Evolutionary conservation across 2,329 filamentous ascomycete genomes (phyloP), one percentile per base, ranked within the genome.

Genomic region (Akanthomyces muscarius): DNA sequence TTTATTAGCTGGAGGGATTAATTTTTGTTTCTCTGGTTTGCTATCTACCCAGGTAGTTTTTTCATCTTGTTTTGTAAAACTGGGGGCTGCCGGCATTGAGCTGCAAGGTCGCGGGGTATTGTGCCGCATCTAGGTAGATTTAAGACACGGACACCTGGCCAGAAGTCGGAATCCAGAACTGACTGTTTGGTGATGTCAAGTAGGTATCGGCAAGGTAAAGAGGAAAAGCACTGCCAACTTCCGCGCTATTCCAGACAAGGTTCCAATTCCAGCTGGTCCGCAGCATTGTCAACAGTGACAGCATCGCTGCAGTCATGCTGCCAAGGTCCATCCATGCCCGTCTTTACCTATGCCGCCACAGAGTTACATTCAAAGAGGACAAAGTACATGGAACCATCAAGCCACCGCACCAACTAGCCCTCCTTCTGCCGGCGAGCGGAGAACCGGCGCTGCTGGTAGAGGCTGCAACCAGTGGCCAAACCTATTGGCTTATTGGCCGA

Each of bases 401-500:
- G 56, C 56, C 56, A 59, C 56, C 55, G 42, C 53, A 44, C 30
- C 16, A 50, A 30, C 47, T 53, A 38, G 21, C 28, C n/a, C 10
- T 50, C 56, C 21, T 50, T 30, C 56, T 59, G 57, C 47, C 25
- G 57, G 47, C 57, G 33, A 60, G 57, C 57, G 47, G 56, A 60
- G 48, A 51, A 59, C 5, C 21, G 11, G 36, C 33, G 55, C 30
- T 25, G 28, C 28, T 47, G 53, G 23, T 38, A 36, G 28, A 58
- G 55, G 55, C 42, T 47, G 44, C 56, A 50, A 59, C 56, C 56
- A 50, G 30, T 47, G 57, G 47, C 18, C 36, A 51, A 60, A 51
- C 21, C 57, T 51, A 60, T 60, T 60, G 57, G 57, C 57, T 38
- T 60, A 60, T 60, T 60, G 57, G 57, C 57, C 38, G 57, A 25